A percentile compares a stretch with the other conserved stretches of the same genome.
phyloP scores from a whole-genome alignment of 1,139 yeast genomes.

The Candida labiduridarum region DNA sequence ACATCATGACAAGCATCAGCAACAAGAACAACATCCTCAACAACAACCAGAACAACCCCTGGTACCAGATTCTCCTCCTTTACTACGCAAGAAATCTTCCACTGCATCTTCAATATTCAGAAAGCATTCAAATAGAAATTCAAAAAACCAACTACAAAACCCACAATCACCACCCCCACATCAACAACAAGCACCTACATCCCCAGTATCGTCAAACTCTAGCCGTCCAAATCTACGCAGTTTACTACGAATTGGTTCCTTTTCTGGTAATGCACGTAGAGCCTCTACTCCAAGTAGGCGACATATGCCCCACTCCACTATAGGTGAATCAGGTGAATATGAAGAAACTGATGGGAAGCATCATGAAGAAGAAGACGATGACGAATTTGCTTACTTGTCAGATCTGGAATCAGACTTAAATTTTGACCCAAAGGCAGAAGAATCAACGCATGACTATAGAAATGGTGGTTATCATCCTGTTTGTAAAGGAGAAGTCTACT shows the following conservation, averaged over 20 bases:
- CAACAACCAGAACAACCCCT: not conserved
- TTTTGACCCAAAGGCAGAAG: slow-evolving; percentile 41
- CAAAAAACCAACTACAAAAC: not conserved
- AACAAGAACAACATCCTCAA: not conserved
- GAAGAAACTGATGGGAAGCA: not conserved
- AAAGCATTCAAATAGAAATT: not conserved
- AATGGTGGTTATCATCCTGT: slow-evolving; percentile 49
- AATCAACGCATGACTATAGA: slow-evolving; percentile 38
- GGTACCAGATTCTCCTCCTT: slow-evolving; percentile 1
- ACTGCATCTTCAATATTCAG: slow-evolving; percentile 4
- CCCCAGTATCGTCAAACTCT: slow-evolving; percentile 1
- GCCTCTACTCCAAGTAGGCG: slow-evolving; percentile 12
- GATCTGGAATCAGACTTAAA: slow-evolving; percentile 29
- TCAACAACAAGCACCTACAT: slow-evolving; percentile 2
- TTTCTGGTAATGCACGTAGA: slow-evolving; percentile 13
- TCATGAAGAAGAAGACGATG: slow-evolving; percentile 7
- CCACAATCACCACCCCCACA: not conserved
- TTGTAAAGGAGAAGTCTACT: slow-evolving; percentile 39
- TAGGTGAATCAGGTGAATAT: slow-evolving; percentile 1
- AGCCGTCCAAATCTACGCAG: slow-evolving; percentile 14
- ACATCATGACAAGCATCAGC: not conserved
- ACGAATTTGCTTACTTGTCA: slow-evolving; percentile 13
- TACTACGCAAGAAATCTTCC: slow-evolving; percentile 5
- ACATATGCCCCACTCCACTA: not conserved
- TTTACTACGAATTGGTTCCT: slow-evolving; percentile 18